Conservation (phyloP, 192 early-diverging fungal species). For the Coemansia sp. region DNA sequence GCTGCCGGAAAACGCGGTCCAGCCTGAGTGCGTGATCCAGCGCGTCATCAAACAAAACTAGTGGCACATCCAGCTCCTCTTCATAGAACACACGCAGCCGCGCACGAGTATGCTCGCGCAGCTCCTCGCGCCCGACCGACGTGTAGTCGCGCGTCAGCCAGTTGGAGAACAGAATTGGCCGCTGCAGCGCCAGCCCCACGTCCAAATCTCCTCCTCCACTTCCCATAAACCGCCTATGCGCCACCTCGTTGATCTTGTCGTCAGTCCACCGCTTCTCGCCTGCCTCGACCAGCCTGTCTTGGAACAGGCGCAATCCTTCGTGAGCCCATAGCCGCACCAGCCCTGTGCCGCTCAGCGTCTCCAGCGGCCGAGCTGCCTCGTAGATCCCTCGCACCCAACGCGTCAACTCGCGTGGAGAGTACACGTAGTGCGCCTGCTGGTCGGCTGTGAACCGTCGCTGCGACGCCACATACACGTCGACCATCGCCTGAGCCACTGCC, state of each 20-base stretch:
- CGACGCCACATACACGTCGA: conserved; percentile 89
- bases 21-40: conserved; percentile 97
- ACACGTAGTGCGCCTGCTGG: conserved; percentile 98
- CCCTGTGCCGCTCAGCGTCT: conserved; percentile 74
- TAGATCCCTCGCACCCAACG: conserved; percentile 98
- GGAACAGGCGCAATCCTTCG: conserved; percentile 96
- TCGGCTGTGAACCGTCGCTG: conserved; percentile 94
- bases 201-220: background rate
- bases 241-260: conserved; percentile 75
- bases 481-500: conserved; percentile 91
- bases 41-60: conserved; percentile 97
- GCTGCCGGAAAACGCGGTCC: conserved; percentile 96
- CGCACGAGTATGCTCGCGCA: conserved; percentile 90
- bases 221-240: conserved; percentile 72
- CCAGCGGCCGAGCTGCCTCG: conserved; percentile 86
- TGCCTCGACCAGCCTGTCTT: conserved; percentile 90
- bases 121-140: conserved; percentile 80
- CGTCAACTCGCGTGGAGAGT: conserved; percentile 98
- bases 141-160: conserved; percentile 95
- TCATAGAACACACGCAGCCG: conserved; percentile 98
- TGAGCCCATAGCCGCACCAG: conserved; percentile 97
- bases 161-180: conserved; percentile 97
- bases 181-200: conserved; percentile 65
- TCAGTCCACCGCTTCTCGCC: conserved; percentile 93
- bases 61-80: conserved; percentile 96